phyloP scores from a whole-genome alignment of 2,329 filamentous ascomycete genomes.

The Penicillium sp. region DNA sequence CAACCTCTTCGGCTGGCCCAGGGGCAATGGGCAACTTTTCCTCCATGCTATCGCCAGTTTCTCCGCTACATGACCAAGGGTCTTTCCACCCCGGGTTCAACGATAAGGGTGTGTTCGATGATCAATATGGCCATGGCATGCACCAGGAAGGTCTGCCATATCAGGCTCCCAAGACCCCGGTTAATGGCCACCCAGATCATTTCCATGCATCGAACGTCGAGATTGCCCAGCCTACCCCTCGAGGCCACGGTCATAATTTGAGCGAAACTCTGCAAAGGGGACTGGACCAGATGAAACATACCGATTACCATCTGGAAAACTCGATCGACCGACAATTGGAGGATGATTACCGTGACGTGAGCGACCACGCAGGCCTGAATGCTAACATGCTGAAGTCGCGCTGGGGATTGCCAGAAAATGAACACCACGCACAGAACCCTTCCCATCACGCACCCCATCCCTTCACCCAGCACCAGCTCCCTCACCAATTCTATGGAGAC shows the following conservation, averaged over 20 bases:
- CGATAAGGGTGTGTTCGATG: slow-evolving; percentile 31
- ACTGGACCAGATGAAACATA: slow-evolving; percentile 64
- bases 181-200: slow-evolving; percentile 39
- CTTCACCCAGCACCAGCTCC: slow-evolving; percentile 32
- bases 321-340: slow-evolving; percentile 76
- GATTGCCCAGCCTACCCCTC: slow-evolving; percentile 62
- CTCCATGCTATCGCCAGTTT: slow-evolving; percentile 62
- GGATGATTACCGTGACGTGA: slow-evolving; percentile 62
- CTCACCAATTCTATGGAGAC: slow-evolving; percentile 38
- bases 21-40: slow-evolving; percentile 45
- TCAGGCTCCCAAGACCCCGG: slow-evolving; percentile 32
- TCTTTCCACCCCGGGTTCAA: slow-evolving; percentile 36
- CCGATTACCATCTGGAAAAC: slow-evolving; percentile 80
- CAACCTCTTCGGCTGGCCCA: slow-evolving; percentile 60
- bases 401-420: slow-evolving; percentile 40
- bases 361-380: slow-evolving; percentile 26
- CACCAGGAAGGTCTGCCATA: slow-evolving; percentile 27
- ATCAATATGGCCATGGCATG: slow-evolving; percentile 27
- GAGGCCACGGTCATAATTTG: slow-evolving; percentile 67
- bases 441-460: slow-evolving; percentile 21
- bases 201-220: slow-evolving; percentile 48
- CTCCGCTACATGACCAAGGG: slow-evolving; percentile 59
- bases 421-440: slow-evolving; percentile 27
- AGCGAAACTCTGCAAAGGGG: slow-evolving; percentile 78
- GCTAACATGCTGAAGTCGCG: slow-evolving; percentile 36